phyloP scores from a whole-genome alignment of 2,329 filamentous ascomycete species.

The Neurospora sp. region DNA sequence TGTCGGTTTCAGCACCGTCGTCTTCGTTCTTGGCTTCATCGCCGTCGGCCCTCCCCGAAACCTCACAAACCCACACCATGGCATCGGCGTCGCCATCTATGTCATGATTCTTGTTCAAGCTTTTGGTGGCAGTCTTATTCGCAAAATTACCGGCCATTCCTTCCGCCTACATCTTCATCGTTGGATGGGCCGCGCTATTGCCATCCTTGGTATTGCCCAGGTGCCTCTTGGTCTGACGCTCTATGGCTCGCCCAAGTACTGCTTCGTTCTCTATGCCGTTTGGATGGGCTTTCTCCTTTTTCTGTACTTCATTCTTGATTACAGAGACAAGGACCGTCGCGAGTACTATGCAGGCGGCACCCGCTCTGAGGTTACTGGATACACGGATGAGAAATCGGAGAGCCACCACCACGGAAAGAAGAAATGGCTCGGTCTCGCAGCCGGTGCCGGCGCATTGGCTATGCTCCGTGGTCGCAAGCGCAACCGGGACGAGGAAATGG shows the following conservation, averaged over 20 bases:
- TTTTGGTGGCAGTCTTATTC: conserved; percentile 57
- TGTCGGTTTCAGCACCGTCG: conserved; percentile 56
- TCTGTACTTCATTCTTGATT: conserved; percentile 72
- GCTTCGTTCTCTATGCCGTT: conserved; percentile 79
- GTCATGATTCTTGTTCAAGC: conserved; percentile 62
- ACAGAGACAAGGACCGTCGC: conserved; percentile 47
- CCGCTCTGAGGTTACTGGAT: conserved; percentile 20
- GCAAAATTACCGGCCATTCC: conserved; percentile 38
- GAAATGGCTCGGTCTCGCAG: conserved; percentile 42
- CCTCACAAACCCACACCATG: conserved; percentile 75
- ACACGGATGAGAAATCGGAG: conserved; percentile 25
- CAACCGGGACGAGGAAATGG: conserved; percentile 30
- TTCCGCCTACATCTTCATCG: conserved; percentile 63
- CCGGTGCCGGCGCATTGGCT: conserved; percentile 40
- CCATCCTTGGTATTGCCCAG: conserved; percentile 75
- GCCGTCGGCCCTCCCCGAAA: conserved; percentile 65
- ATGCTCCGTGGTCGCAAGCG: conserved; percentile 36
- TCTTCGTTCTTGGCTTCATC: conserved; percentile 68
- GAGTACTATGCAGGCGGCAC: conserved; percentile 8
- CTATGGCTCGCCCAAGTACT: conserved; percentile 76
- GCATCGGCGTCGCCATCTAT: conserved; percentile 73
- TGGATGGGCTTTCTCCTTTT: conserved; percentile 66
- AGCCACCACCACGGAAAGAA: conserved; percentile 21
- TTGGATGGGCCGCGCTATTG: conserved; percentile 72
- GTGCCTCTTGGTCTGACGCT: conserved; percentile 82